phyloP scores from a whole-genome alignment of 331 rosid genomes.

The Quercus phellos region DNA sequence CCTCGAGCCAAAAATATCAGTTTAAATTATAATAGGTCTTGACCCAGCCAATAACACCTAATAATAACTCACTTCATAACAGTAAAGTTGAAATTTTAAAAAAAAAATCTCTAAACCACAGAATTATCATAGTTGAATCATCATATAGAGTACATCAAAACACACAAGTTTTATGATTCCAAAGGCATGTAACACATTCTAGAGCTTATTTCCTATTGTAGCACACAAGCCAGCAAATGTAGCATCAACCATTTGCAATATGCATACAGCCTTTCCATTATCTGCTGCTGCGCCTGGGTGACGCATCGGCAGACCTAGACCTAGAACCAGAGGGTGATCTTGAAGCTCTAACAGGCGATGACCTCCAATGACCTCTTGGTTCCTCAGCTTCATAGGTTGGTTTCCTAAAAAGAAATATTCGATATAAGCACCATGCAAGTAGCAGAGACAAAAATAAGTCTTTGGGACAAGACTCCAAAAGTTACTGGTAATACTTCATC shows the following conservation, averaged over 20 bases:
- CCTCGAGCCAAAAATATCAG: too few species aligned
- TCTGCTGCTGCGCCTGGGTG: conserved; percentile 72
- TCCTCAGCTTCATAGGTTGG: conserved; percentile 51
- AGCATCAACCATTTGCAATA: conserved; percentile 22
- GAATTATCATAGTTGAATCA: conserved; percentile 6
- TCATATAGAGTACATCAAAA: not conserved
- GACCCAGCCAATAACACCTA: too few species aligned
- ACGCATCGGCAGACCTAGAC: conserved; percentile 68
- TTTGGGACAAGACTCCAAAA: not conserved
- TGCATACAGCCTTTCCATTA: conserved; percentile 28
- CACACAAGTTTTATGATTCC: not conserved
- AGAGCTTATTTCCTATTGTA: not conserved
- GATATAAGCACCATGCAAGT: conserved; percentile 6
- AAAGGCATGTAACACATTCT: conserved; percentile 1
- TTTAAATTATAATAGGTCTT: too few species aligned
- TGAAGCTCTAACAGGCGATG: conserved; percentile 53
- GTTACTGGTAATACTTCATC: not conserved
- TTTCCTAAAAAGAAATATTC: conserved; percentile 46
- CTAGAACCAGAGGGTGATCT: conserved; percentile 76
- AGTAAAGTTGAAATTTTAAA: too few species aligned
- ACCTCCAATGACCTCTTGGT: conserved; percentile 62
- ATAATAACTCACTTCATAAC: too few species aligned
- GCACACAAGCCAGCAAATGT: conserved; percentile 24
- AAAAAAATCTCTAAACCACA: not conserved
- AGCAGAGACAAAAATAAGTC: not conserved